Evolutionary conservation across 2,329 filamentous ascomycete species (phyloP).

Genomic region (Pyrenophora graminea): DNA sequence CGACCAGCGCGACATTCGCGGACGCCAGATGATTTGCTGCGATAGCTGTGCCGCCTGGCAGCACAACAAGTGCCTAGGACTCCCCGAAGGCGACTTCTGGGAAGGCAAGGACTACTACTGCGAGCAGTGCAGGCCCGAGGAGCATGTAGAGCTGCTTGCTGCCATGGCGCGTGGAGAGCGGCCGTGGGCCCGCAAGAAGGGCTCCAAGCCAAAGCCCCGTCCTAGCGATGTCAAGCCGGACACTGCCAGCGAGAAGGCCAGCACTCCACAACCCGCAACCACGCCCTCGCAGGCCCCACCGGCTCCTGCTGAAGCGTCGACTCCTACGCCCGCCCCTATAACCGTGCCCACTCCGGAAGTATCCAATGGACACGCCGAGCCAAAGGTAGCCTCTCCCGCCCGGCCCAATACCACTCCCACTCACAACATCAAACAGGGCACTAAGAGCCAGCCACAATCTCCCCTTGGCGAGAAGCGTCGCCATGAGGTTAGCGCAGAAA

Average conservation of each 20-base stretch:
- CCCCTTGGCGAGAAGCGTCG: conserved; percentile 45
- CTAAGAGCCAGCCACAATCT: conserved; percentile 40
- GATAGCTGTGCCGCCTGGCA: conserved; percentile 94
- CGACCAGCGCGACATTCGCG: conserved; percentile 76
- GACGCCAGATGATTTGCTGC: conserved; percentile 93
- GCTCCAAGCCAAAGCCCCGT: conserved; percentile 63
- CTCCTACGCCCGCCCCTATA: conserved; percentile 19
- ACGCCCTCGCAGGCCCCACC: conserved; percentile 22
- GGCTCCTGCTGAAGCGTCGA: conserved; percentile 14
- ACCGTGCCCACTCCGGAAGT: conserved; percentile 18
- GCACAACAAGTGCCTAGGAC: conserved; percentile 93
- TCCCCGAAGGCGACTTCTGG: conserved; percentile 71
- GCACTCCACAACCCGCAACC: conserved; percentile 23
- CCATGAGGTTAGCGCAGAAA: conserved; percentile 38
- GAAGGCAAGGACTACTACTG: conserved; percentile 71
- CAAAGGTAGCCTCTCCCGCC: conserved; percentile 24
- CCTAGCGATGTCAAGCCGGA: conserved; percentile 64
- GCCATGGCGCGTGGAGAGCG: conserved; percentile 79
- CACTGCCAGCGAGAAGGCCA: conserved; percentile 46
- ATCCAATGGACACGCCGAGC: conserved; percentile 31
- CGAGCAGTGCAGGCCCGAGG: conserved; percentile 82
- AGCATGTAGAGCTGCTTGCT: conserved; percentile 79
- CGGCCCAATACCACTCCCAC: conserved; percentile 5
- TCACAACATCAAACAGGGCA: conserved; percentile 21
- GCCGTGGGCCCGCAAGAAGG: conserved; percentile 73